Base-by-base conservation (phyloP, 495 filamentous ascomycete species). In the Ascodesmis nigricans region DNA sequence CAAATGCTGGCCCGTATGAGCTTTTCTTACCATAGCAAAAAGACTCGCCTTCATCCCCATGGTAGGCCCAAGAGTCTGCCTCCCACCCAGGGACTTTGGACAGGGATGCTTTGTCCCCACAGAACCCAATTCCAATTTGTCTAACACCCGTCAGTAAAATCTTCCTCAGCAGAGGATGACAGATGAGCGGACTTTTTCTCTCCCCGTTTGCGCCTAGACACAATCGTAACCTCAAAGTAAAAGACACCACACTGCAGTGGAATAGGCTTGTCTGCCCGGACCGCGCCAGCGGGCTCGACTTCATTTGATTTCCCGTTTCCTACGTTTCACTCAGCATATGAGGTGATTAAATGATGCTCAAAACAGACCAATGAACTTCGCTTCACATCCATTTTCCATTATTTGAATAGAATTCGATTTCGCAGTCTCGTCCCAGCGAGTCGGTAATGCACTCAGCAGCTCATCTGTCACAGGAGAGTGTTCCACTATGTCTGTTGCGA, bases 21-120 rank as follows among this genome's bases (percentile, higher is more conserved):
- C 79, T 79, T 5, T 84, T 80, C 23, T 68, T 67, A 13, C 67
- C 71, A 31, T 73, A 65, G 29, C 73, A 68, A 47, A 90, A 99
- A 27, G 70, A 70, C 43, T 83, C 71, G 19, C 87, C 87, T 53
- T 99, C 87, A 52, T 99, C 90, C 16, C 87, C 83, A 49, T 99
- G 87, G 49, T 91, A 99, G 22, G 78, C 87, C 80, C 80, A 99
- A 1, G 82, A 92, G 26, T 92, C 81, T 14, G 71, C 69, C 48
- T 99, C 87, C 87, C 84, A 95, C 15, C 87, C 87, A 0, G 84
- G 82, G 19, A 91, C 65, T 43, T 81, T 63, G 41, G 73, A 70
- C n/a, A 92, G 63, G 0, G 70, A 65, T 7, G 78, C 79, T 35
- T 68, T 75, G 36, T 64, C 62, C 20, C 66, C 67, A 1, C 75